phyloP scores from a whole-genome alignment of 352 stramenopile species.

The Globisporangium emineosum region DNA sequence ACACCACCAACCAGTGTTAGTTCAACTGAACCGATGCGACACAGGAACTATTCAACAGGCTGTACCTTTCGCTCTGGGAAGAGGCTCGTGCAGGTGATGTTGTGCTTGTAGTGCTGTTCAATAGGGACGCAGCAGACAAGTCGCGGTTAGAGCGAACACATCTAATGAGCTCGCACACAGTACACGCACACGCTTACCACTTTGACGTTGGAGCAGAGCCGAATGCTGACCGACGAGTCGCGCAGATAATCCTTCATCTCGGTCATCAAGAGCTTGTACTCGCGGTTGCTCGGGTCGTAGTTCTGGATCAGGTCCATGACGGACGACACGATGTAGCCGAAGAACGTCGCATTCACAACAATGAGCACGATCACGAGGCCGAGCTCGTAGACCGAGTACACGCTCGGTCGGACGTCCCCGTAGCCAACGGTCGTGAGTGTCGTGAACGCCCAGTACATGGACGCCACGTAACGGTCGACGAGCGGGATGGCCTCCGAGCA shows the following conservation, averaged over 20 bases:
- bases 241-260: conserved; percentile 88
- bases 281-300: conserved; percentile 67
- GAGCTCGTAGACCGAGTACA: conserved; percentile 75
- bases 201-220: conserved; percentile 70
- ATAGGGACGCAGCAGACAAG: neutral
- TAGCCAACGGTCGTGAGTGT: conserved; percentile 91
- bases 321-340: conserved; percentile 78
- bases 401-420: conserved; percentile 66
- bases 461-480: conserved; percentile 65
- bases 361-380: conserved; percentile 71
- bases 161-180: neutral
- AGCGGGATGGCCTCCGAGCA: conserved; percentile 44
- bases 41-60: too few relatives aligned
- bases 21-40: too few relatives aligned
- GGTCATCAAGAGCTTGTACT: conserved; percentile 72
- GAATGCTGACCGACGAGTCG: conserved; percentile 48
- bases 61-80: conserved; percentile 80
- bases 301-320: conserved; percentile 84
- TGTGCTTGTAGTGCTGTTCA: conserved; percentile 69
- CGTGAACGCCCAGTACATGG: conserved; percentile 90
- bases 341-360: conserved; percentile 77
- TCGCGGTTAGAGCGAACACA: conserved; percentile 6
- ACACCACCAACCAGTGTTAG: neutral
- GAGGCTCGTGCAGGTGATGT: conserved; percentile 61
- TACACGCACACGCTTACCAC: conserved; percentile 28